Evolutionary conservation across 768 basidiomycete genomes (phyloP).

Genomic region (Macrolepiota dolichaula): DNA sequence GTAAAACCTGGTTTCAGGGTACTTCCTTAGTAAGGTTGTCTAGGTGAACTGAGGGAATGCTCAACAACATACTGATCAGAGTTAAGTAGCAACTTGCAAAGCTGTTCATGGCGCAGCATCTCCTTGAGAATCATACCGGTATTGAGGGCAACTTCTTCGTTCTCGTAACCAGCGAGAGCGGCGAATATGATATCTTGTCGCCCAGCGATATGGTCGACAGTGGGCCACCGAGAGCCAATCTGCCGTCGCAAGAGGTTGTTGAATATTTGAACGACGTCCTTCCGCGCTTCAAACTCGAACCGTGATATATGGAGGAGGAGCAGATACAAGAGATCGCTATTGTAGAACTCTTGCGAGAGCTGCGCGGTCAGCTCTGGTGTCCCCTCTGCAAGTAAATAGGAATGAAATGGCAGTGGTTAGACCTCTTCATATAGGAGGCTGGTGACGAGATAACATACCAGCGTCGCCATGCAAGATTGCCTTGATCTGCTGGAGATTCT

Average conservation of each 20-base stretch:
- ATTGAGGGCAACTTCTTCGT: conserved; percentile 94
- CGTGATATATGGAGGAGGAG: conserved; percentile 80
- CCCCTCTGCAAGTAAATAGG: conserved; percentile 50
- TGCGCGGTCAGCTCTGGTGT: conserved; percentile 89
- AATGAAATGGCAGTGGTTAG: conserved; percentile 1
- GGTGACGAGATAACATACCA: conserved; percentile 43
- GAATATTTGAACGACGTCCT: conserved; percentile 83
- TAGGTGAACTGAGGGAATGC: conserved; percentile 10
- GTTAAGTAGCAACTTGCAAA: conserved; percentile 86
- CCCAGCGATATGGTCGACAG: conserved; percentile 86
- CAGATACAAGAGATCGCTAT: conserved; percentile 78
- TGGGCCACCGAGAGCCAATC: conserved; percentile 93
- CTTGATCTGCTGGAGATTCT: conserved; percentile 90
- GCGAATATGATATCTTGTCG: conserved; percentile 77
- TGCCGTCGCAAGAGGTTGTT: conserved; percentile 88
- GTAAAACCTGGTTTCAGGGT: conserved; percentile 69
- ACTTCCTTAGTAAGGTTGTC: conserved; percentile 7
- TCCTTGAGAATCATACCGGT: conserved; percentile 98
- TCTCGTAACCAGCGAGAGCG: conserved; percentile 87
- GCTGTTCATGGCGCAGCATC: conserved; percentile 90
- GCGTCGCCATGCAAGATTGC: conserved; percentile 83
- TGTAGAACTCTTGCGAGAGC: conserved; percentile 94
- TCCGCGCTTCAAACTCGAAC: conserved; percentile 93
- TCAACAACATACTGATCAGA: conserved; percentile 81
- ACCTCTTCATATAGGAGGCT: background rate